A percentile compares a stretch with the other conserved stretches of the same genome.
Conservation (phyloP, 2,329 filamentous ascomycete genomes). For the Xylariaceae sp. region DNA sequence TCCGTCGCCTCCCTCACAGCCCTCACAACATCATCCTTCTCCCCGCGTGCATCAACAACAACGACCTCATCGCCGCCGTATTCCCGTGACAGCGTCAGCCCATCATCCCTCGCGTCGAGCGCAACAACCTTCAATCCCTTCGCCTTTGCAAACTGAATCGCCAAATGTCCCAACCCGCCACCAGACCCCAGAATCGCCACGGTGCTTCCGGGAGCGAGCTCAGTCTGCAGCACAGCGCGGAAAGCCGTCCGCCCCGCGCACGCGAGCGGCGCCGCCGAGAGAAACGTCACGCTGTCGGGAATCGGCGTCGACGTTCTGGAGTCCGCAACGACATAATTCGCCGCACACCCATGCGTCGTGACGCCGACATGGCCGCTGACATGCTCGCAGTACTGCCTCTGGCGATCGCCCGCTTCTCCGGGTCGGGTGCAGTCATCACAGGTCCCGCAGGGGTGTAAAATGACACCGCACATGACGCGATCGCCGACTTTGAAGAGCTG, state of each 20-base stretch:
- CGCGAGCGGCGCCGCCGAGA: constrained; percentile 52
- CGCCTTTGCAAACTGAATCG: constrained; percentile 44
- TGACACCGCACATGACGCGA: constrained; percentile 53
- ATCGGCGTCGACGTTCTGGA: constrained; percentile 41
- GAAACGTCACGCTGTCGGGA: constrained; percentile 45
- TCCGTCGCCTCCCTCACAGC: constrained; percentile 45
- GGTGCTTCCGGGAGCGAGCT: constrained; percentile 32
- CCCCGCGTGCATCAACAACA: constrained; percentile 48
- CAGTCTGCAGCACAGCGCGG: constrained; percentile 41
- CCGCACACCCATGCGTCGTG: constrained; percentile 50
- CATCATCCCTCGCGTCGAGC: constrained; percentile 52
- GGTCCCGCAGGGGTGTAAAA: constrained; percentile 47
- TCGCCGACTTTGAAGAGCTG: constrained; percentile 51
- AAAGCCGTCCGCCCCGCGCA: constrained; percentile 53
- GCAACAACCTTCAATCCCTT: constrained; percentile 49
- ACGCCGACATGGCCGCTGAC: constrained; percentile 46
- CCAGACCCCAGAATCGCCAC: constrained; percentile 46
- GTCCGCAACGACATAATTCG: constrained; percentile 53
- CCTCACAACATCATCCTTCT: constrained; percentile 44
- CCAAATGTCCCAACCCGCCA: constrained; percentile 52
- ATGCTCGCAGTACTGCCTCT: constrained; percentile 49
- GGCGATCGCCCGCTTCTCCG: constrained; percentile 35
- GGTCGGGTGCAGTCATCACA: constrained; percentile 49
- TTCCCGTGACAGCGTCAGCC: constrained; percentile 38
- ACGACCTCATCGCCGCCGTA: constrained; percentile 49